Evolutionary conservation across 768 basidiomycete species (phyloP).

Genomic region (Lyophyllum decastes): DNA sequence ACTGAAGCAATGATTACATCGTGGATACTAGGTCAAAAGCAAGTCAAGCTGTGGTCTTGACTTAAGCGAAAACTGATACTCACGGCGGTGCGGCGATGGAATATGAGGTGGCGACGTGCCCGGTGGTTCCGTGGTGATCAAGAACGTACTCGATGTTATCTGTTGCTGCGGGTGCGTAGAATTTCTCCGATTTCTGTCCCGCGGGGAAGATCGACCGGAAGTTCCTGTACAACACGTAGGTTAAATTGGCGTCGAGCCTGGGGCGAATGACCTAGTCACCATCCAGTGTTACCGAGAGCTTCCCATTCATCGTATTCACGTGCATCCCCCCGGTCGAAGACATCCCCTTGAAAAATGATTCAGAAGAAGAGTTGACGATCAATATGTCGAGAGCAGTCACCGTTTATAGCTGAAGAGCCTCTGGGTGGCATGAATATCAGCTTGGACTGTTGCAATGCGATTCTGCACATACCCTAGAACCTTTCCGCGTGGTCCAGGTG

Average conservation of each 20-base stretch:
- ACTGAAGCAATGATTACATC: too few species aligned
- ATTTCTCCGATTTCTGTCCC: too few species aligned
- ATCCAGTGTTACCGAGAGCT: neutral
- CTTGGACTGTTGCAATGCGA: neutral
- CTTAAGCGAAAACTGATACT: too few species aligned
- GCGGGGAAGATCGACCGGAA: too few species aligned
- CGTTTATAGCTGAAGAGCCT: neutral
- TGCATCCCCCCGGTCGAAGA: neutral
- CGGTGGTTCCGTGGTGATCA: too few species aligned
- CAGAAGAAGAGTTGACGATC: neutral
- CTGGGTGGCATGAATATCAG: neutral
- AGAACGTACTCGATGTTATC: too few species aligned
- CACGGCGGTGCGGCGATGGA: too few species aligned
- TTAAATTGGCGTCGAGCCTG: too few species aligned
- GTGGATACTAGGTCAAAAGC: neutral
- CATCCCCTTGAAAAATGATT: neutral
- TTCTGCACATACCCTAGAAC: neutral
- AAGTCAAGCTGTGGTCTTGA: neutral
- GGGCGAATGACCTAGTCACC: neutral
- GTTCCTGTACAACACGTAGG: too few species aligned
- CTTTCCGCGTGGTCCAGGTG: neutral
- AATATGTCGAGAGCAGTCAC: neutral
- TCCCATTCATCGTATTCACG: conserved; percentile 1
- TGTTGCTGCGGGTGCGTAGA: too few species aligned
- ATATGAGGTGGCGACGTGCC: too few species aligned